phyloP scores from a whole-genome alignment of 108 stramenopile genomes.

The Chaetoceros muelleri region DNA sequence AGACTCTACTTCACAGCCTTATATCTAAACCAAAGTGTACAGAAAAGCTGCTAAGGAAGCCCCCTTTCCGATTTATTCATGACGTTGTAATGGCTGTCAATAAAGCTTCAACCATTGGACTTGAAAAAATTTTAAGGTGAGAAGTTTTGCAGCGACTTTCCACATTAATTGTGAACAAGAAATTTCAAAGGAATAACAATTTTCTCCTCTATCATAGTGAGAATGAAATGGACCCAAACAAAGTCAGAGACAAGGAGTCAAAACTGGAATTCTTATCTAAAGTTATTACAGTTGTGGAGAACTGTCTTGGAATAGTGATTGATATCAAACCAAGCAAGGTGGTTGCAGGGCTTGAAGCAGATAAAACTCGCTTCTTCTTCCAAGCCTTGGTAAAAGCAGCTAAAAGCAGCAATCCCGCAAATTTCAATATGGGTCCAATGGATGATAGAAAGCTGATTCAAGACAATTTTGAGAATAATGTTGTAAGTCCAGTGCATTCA shows the following conservation, averaged over 20 bases:
- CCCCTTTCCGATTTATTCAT: constrained; percentile 2
- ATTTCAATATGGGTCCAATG: no score
- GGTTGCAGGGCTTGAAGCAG: background rate
- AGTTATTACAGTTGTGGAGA: background rate
- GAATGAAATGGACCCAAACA: background rate
- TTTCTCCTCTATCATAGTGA: background rate
- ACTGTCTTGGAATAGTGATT: background rate
- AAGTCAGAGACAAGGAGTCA: background rate
- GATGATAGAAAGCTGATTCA: no score
- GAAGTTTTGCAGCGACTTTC: background rate
- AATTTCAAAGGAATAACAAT: background rate
- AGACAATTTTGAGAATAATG: no score
- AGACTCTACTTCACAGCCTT: background rate
- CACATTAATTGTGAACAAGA: background rate
- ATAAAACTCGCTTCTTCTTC: constrained; percentile 1
- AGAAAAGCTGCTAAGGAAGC: background rate
- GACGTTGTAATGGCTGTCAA: background rate
- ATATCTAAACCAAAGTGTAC: background rate
- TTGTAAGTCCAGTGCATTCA: no score
- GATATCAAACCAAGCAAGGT: background rate
- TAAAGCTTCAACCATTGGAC: background rate
- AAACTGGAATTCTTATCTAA: background rate
- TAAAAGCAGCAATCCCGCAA: no score
- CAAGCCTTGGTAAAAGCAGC: no score
- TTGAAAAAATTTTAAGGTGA: background rate